Evolutionary conservation across 306 rosid species (phyloP).

Genomic region (Luffa aegyptiaca): DNA sequence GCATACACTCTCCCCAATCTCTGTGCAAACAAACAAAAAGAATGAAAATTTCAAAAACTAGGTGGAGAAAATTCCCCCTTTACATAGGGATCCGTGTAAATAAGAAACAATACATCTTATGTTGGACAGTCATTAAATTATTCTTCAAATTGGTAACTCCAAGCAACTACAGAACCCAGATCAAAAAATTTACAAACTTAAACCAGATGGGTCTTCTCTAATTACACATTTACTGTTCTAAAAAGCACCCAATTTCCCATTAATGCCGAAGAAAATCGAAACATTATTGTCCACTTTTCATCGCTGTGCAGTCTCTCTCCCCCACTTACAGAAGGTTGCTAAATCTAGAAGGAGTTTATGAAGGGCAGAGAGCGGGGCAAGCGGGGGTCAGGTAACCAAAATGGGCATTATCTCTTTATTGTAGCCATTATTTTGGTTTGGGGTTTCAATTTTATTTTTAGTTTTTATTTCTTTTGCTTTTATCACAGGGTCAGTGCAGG

Average conservation of each 20-base stretch:
- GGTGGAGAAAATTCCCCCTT: not conserved
- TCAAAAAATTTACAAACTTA: not conserved
- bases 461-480: not conserved
- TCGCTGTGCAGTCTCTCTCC: not conserved
- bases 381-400: conserved; percentile 25
- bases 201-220: not conserved
- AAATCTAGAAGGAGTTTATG: conserved; percentile 24
- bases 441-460: conserved; percentile 11
- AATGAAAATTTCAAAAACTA: not conserved
- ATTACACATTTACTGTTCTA: not conserved
- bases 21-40: conserved; percentile 45
- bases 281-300: not conserved
- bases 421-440: conserved; percentile 1
- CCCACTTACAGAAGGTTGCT: conserved; percentile 13
- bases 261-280: not conserved
- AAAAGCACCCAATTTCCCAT: not conserved
- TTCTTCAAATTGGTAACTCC: not conserved
- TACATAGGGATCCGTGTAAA: conserved; percentile 6
- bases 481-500: conserved; percentile 21
- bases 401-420: conserved; percentile 7
- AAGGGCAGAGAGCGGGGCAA: conserved; percentile 10
- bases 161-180: not conserved
- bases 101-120: not conserved
- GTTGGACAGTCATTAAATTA: not conserved
- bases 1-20: conserved; percentile 1